These are phyloP conservation scores for Fusarium sp. DNA, from an alignment of 2,329 filamentous ascomycete species.

Conservation along the genomic window DNA sequence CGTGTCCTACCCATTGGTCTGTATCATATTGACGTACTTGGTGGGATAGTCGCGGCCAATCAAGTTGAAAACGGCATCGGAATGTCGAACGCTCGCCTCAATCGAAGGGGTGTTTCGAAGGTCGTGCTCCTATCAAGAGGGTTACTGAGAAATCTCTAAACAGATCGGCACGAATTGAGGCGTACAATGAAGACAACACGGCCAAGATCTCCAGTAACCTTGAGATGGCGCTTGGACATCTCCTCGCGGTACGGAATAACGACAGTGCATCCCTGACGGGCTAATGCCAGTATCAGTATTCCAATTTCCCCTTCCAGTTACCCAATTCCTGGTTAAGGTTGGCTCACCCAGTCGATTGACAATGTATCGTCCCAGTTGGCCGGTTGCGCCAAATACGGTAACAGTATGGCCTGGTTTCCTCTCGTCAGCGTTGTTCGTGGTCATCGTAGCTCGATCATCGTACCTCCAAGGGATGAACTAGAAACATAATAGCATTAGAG, in stretches of 20 bases:
- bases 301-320: not conserved
- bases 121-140: slow-evolving; percentile 79
- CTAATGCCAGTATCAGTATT: slow-evolving; percentile 56
- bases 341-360: slow-evolving; percentile 85
- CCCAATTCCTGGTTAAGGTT: not conserved
- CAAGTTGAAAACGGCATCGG: slow-evolving; percentile 97
- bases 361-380: slow-evolving; percentile 95
- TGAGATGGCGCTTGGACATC: slow-evolving; percentile 96
- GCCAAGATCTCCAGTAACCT: slow-evolving; percentile 94
- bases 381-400: slow-evolving; percentile 97
- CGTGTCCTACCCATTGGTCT: not conserved
- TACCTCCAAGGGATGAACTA: slow-evolving; percentile 89
- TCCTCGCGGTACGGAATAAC: slow-evolving; percentile 95
- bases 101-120: slow-evolving; percentile 94
- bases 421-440: slow-evolving; percentile 40
- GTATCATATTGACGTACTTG: slow-evolving; percentile 67
- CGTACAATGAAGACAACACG: slow-evolving; percentile 84
- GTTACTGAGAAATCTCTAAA: slow-evolving; percentile 22
- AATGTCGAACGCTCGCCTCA: slow-evolving; percentile 95
- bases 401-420: slow-evolving; percentile 81
- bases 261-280: slow-evolving; percentile 92
- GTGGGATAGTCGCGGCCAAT: slow-evolving; percentile 95
- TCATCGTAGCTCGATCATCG: slow-evolving; percentile 33
- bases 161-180: not conserved
- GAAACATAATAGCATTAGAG: slow-evolving; percentile 48